A percentile compares a stretch with the other conserved stretches of the same genome.
phyloP scores from a whole-genome alignment of 2,329 filamentous ascomycete species.

The Phaeosphaeria sp. region DNA sequence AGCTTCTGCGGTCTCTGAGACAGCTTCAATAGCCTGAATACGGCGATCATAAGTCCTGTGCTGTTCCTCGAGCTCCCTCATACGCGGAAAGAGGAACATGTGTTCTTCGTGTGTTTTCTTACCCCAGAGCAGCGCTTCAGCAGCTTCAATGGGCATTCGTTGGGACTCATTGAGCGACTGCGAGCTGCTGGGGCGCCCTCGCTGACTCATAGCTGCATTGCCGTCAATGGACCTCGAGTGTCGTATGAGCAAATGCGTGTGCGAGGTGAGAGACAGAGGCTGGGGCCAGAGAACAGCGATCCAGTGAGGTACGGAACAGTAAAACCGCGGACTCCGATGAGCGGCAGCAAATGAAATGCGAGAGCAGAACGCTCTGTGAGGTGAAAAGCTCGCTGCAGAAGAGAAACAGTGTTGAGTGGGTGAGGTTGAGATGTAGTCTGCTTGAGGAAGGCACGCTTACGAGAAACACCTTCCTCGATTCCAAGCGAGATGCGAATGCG shows the following conservation, averaged over 20 bases:
- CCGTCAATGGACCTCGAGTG: background rate
- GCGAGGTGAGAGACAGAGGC: background rate
- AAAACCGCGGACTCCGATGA: background rate
- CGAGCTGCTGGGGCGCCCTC: constrained; percentile 1
- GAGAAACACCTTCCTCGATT: background rate
- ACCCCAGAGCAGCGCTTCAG: constrained; percentile 48
- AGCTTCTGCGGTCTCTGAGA: constrained; percentile 20
- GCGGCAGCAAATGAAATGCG: background rate
- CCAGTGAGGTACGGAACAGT: constrained; percentile 6
- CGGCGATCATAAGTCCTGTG: constrained; percentile 25
- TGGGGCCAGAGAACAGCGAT: background rate
- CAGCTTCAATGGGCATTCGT: constrained; percentile 26
- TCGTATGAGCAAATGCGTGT: background rate
- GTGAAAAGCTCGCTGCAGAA: background rate
- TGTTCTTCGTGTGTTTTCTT: constrained; percentile 50
- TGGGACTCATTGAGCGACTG: background rate
- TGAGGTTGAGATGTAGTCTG: background rate
- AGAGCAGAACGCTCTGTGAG: background rate
- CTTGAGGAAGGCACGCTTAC: background rate
- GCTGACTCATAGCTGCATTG: constrained; percentile 11
- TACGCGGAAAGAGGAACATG: constrained; percentile 39
- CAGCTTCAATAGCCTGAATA: constrained; percentile 27
- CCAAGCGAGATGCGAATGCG: background rate
- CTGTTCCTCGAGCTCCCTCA: constrained; percentile 43
- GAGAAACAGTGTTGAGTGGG: background rate